These are phyloP conservation scores for Kewa caespitosa DNA, from an alignment of 179 eudicot species.

Conservation along the genomic window DNA sequence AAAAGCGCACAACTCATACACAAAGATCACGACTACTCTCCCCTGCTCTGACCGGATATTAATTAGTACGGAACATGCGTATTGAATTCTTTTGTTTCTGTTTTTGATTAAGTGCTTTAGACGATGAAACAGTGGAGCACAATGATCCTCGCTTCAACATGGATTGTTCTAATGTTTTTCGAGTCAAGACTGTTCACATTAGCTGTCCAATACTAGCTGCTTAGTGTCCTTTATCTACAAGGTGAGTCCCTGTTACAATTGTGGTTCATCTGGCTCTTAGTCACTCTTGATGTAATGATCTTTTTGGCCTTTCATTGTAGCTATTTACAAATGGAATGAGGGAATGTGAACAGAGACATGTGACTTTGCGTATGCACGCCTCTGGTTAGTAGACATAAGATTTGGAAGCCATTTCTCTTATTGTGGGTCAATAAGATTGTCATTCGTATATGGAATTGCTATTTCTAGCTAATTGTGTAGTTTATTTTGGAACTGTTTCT, in stretches of 20 bases:
- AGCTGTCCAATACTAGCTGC: constrained; percentile 86
- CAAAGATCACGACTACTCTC: no score
- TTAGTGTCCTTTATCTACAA: constrained; percentile 71
- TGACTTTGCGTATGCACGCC: constrained; percentile 61
- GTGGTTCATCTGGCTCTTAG: background rate
- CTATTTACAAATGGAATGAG: constrained; percentile 78
- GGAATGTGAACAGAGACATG: constrained; percentile 61
- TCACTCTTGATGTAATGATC: constrained; percentile 13
- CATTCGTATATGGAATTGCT: background rate
- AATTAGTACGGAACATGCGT: no score
- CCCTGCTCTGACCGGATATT: no score
- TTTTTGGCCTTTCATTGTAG: constrained; percentile 30
- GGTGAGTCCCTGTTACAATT: constrained; percentile 35
- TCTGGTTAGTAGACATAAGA: constrained; percentile 46
- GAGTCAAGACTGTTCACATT: constrained; percentile 61
- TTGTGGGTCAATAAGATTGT: background rate
- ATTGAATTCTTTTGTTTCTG: no score
- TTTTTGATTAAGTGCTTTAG: no score
- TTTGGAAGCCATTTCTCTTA: background rate
- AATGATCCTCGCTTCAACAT: constrained; percentile 11
- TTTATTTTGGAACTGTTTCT: no score
- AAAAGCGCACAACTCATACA: no score
- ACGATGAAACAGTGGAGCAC: constrained; percentile 46
- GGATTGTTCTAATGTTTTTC: constrained; percentile 32
- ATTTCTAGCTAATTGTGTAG: no score